Percentiles rank a stretch among this genome's conserved stretches.
phyloP scores from a whole-genome alignment of 345 rosid species.

The Odontarrhena argentea region DNA sequence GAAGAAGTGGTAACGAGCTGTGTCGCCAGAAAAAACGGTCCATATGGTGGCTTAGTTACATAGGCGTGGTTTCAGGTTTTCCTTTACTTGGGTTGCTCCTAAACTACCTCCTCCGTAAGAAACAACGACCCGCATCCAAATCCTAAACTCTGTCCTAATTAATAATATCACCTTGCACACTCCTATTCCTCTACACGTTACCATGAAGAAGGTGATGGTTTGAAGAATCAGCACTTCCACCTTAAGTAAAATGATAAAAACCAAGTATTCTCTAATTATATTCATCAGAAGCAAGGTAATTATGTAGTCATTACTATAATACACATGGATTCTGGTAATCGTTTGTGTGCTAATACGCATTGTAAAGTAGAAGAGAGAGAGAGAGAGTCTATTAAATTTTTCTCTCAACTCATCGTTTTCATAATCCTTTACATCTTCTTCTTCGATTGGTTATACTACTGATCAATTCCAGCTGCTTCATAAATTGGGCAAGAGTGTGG shows the following conservation, averaged over 20 bases:
- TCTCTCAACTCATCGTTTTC: too few species aligned
- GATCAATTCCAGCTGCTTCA: too few species aligned
- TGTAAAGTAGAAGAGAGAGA: too few species aligned
- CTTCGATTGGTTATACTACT: too few species aligned
- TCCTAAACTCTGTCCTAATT: neutral
- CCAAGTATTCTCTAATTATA: neutral
- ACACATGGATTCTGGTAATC: neutral
- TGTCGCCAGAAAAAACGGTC: conserved; percentile 44
- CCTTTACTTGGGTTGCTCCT: conserved; percentile 62
- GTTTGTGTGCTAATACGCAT: neutral
- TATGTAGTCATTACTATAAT: neutral
- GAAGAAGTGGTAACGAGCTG: conserved; percentile 53
- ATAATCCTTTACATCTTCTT: too few species aligned
- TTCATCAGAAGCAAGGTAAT: neutral
- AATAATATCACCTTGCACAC: neutral
- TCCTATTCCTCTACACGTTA: neutral
- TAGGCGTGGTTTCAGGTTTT: conserved; percentile 63
- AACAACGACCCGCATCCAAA: conserved; percentile 36
- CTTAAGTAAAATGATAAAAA: neutral
- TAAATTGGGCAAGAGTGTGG: too few species aligned
- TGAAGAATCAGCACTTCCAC: neutral
- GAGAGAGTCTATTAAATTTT: too few species aligned
- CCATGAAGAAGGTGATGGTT: neutral
- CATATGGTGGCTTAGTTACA: conserved; percentile 58
- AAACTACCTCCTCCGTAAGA: conserved; percentile 49